Percentiles rank a stretch among this genome's conserved stretches.
These are phyloP conservation scores for Pseudopediastrum boryanum DNA, from an alignment of 139 green algal genomes.

Conservation along the genomic window DNA sequence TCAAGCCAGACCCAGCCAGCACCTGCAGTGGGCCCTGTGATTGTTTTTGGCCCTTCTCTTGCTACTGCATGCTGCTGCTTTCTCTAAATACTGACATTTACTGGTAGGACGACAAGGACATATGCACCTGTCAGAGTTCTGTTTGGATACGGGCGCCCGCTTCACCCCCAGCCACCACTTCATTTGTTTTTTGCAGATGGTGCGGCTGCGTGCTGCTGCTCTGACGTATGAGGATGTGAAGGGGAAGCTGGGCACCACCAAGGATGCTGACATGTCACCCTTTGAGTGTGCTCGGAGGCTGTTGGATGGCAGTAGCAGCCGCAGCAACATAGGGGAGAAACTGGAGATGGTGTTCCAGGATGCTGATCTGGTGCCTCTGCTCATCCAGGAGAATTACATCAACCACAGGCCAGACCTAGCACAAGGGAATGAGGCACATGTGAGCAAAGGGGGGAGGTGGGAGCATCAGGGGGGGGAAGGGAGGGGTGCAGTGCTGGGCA, in stretches of 20 bases:
- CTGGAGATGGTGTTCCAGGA: slow-evolving; percentile 93
- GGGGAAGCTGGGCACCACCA: slow-evolving; percentile 38
- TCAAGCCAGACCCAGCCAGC: no score
- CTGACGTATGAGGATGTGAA: slow-evolving; percentile 86
- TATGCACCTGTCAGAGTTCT: no score
- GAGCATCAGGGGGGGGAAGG: background rate
- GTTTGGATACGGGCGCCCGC: no score
- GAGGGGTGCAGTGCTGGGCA: background rate
- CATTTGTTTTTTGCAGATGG: slow-evolving; percentile 68
- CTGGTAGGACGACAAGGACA: no score
- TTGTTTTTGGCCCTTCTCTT: no score
- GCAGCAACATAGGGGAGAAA: slow-evolving; percentile 51
- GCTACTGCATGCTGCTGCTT: no score
- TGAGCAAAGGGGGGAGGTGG: no score
- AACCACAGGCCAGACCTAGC: slow-evolving; percentile 79
- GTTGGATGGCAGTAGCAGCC: slow-evolving; percentile 47
- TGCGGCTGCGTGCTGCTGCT: slow-evolving; percentile 61
- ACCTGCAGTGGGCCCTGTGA: no score
- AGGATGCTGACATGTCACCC: slow-evolving; percentile 90
- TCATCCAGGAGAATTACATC: slow-evolving; percentile 95
- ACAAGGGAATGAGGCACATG: background rate
- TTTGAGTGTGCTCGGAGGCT: slow-evolving; percentile 84
- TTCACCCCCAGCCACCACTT: background rate
- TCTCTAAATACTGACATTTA: no score
- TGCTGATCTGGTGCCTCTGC: slow-evolving; percentile 87